phyloP scores from a whole-genome alignment of 768 basidiomycete genomes.

The Pisolithus tinctorius region DNA sequence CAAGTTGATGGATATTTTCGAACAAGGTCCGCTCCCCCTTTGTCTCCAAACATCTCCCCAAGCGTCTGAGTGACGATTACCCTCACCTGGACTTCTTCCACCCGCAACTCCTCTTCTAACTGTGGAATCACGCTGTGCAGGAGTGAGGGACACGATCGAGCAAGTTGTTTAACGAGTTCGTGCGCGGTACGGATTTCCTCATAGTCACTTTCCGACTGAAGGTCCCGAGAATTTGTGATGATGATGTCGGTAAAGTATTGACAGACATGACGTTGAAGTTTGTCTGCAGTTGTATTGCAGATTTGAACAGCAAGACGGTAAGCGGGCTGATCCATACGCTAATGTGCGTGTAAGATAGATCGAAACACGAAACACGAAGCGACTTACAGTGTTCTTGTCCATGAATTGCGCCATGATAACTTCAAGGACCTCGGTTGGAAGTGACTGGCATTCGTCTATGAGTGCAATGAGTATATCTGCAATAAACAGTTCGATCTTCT shows the following conservation, averaged over 20 bases:
- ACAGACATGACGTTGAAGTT: slow-evolving; percentile 82
- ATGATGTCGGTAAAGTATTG: slow-evolving; percentile 93
- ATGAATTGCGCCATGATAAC: slow-evolving; percentile 79
- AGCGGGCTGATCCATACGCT: slow-evolving; percentile 69
- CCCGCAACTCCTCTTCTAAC: slow-evolving; percentile 83
- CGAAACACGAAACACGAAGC: not conserved
- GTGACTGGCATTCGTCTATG: slow-evolving; percentile 74
- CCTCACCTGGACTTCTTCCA: slow-evolving; percentile 65
- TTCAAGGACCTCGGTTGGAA: slow-evolving; percentile 79
- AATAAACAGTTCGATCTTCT: slow-evolving; percentile 81
- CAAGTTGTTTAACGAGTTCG: slow-evolving; percentile 76
- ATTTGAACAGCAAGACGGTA: slow-evolving; percentile 81
- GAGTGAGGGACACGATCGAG: slow-evolving; percentile 71
- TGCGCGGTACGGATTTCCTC: slow-evolving; percentile 73
- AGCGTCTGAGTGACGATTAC: slow-evolving; percentile 79
- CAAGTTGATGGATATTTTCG: slow-evolving; percentile 80
- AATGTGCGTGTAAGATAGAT: slow-evolving; percentile 4
- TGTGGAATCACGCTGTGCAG: slow-evolving; percentile 90
- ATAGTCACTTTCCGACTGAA: slow-evolving; percentile 52
- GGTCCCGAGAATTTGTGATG: slow-evolving; percentile 45
- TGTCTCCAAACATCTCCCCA: slow-evolving; percentile 86
- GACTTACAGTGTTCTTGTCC: slow-evolving; percentile 65
- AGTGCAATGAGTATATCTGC: slow-evolving; percentile 87
- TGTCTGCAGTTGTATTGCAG: slow-evolving; percentile 78
- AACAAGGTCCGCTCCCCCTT: slow-evolving; percentile 64